phyloP scores from a whole-genome alignment of 225 moss, liverwort and hornwort genomes.

The Asterella californica region DNA sequence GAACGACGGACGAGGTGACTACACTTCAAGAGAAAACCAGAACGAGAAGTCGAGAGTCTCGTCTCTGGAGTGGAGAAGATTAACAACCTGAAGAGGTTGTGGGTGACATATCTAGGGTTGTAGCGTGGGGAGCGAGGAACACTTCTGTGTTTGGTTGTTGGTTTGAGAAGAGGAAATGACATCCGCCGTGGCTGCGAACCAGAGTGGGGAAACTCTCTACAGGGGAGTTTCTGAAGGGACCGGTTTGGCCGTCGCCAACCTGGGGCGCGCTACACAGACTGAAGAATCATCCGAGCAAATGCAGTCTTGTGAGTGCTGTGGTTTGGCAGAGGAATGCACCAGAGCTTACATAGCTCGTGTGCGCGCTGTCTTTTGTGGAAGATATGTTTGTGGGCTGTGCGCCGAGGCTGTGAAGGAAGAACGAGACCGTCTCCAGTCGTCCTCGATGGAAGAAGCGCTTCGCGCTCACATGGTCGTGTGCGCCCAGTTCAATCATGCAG shows the following conservation, averaged over 20 bases:
- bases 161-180: constrained; percentile 25
- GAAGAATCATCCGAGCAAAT: constrained; percentile 58
- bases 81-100: background rate
- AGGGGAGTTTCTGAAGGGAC: constrained; percentile 40
- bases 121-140: background rate
- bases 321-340: constrained; percentile 78
- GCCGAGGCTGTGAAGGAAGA: constrained; percentile 91
- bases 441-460: constrained; percentile 72
- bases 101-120: background rate
- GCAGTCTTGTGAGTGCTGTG: constrained; percentile 81
- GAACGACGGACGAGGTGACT: background rate
- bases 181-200: constrained; percentile 25
- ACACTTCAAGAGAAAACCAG: constrained; percentile 3
- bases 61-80: background rate
- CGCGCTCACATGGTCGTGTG: constrained; percentile 44
- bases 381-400: constrained; percentile 75
- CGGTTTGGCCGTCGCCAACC: constrained; percentile 29
- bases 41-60: background rate
- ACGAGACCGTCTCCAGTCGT: constrained; percentile 45
- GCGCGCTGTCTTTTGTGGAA: constrained; percentile 60
- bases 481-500: constrained; percentile 40
- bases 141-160: background rate
- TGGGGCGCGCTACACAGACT: constrained; percentile 26
- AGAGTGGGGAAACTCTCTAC: constrained; percentile 6
- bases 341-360: constrained; percentile 60